These are phyloP conservation scores for Hymenoscyphus fructigenus DNA, from an alignment of 2,329 filamentous ascomycete species.

Conservation along the genomic window DNA sequence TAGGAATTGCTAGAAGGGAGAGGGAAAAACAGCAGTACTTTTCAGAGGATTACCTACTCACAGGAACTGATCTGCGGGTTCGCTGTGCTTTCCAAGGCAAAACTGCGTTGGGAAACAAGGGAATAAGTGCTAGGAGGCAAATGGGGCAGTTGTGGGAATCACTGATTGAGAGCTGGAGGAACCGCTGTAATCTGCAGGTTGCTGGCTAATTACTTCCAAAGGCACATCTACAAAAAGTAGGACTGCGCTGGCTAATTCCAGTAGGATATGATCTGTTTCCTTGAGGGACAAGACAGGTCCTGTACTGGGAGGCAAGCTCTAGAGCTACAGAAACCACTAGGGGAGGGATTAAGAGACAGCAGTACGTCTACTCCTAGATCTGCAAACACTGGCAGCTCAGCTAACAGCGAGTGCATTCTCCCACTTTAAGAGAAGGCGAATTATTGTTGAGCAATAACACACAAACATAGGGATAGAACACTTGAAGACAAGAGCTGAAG, in stretches of 20 bases:
- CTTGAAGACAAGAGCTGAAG: no score
- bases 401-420: no score
- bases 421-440: no score
- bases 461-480: no score
- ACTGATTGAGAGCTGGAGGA: not conserved
- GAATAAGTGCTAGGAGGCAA: not conserved
- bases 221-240: not conserved
- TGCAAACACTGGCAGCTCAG: not conserved
- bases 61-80: not conserved
- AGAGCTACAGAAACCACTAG: not conserved
- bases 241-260: not conserved
- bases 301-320: not conserved
- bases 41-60: not conserved
- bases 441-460: no score
- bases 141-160: not conserved
- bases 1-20: not conserved
- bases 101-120: not conserved
- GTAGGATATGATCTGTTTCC: not conserved
- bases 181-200: no score
- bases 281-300: not conserved
- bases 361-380: not conserved
- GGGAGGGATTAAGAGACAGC: not conserved
- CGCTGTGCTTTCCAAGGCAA: not conserved
- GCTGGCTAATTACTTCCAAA: not conserved
- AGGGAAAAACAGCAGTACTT: not conserved